phyloP scores from a whole-genome alignment of 1,284 basidiomycete species.

The Ustilago crameri region DNA sequence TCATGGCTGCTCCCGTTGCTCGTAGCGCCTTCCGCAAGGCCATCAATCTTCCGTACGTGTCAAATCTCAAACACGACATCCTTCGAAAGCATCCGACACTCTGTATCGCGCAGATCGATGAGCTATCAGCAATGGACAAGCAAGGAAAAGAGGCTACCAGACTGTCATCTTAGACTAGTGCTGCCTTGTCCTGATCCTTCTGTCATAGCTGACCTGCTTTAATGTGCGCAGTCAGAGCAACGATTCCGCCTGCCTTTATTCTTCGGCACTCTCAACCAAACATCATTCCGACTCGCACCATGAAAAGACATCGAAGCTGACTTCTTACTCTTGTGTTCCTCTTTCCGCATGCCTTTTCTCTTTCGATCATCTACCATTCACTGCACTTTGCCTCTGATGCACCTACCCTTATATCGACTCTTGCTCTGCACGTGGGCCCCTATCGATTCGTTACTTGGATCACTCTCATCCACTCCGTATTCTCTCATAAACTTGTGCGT shows the following conservation, averaged over 20 bases:
- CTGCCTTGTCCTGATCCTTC: not conserved
- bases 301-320: slow-evolving; percentile 8
- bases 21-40: slow-evolving; percentile 70
- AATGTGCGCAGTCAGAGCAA: too few relatives aligned
- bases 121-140: not conserved
- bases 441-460: not conserved
- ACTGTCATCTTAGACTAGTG: not conserved
- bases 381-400: too few relatives aligned
- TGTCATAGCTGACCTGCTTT: too few relatives aligned
- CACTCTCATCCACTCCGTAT: not conserved
- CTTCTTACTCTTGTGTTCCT: slow-evolving; percentile 2
- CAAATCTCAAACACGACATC: slow-evolving; percentile 1
- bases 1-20: slow-evolving; percentile 55
- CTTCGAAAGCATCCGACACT: slow-evolving; percentile 3
- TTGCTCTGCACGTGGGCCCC: not conserved
- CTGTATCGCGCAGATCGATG: not conserved
- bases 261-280: not conserved
- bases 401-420: not conserved
- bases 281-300: not conserved
- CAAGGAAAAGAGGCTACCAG: not conserved
- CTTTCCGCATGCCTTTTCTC: not conserved
- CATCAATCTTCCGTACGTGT: slow-evolving; percentile 75
- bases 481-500: slow-evolving; percentile 24
- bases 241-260: too few relatives aligned
- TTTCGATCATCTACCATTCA: too few relatives aligned